Evolutionary conservation across 75 land plant species (phyloP).

Genomic region (Selaginella moellendorffii): DNA sequence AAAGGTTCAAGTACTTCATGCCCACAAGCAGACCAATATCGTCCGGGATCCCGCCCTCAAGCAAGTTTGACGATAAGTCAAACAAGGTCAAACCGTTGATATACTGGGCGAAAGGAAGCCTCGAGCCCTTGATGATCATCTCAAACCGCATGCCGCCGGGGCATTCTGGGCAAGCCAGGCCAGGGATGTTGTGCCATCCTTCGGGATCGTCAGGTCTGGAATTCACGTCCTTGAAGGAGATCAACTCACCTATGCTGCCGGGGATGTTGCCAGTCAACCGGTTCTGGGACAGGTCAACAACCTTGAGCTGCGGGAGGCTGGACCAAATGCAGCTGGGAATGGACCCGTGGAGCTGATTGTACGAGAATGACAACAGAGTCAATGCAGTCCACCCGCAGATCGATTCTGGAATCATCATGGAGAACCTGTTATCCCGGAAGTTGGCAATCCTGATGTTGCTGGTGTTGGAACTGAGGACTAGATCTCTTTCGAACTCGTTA

Average conservation of each 20-base stretch:
- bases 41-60: neutral
- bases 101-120: neutral
- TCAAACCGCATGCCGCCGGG: neutral
- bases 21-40: neutral
- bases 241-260: neutral
- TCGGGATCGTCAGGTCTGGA: neutral
- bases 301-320: neutral
- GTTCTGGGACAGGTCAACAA: neutral
- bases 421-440: neutral
- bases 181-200: neutral
- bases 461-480: neutral
- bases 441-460: neutral
- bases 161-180: neutral
- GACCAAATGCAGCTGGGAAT: neutral
- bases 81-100: neutral
- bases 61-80: neutral
- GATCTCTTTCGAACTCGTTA: neutral
- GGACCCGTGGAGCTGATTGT: neutral
- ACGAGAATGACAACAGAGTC: neutral
- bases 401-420: neutral
- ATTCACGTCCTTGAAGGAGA: neutral
- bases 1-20: slow-evolving; percentile 3
- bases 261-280: neutral
- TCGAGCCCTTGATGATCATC: neutral
- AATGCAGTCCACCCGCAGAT: neutral